phyloP scores from a whole-genome alignment of 805 yeast genomes.

The Yarrowia divulgata region DNA sequence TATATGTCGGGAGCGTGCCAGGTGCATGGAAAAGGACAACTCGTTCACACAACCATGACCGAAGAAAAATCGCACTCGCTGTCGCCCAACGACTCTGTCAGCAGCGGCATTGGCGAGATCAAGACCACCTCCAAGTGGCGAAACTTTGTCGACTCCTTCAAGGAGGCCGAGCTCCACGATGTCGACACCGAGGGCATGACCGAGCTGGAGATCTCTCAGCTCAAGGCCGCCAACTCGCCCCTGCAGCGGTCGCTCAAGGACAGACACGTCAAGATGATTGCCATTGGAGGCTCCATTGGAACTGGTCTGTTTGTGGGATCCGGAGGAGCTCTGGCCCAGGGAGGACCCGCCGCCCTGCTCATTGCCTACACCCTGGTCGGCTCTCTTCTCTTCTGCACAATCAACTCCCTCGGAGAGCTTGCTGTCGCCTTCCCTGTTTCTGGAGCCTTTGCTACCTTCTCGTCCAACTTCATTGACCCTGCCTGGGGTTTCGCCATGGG shows the following conservation, averaged over 20 bases:
- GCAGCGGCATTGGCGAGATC: slow-evolving; percentile 33
- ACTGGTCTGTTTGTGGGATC: slow-evolving; percentile 78
- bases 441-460: slow-evolving; percentile 67
- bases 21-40: background rate
- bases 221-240: slow-evolving; percentile 56
- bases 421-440: slow-evolving; percentile 70
- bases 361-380: slow-evolving; percentile 68
- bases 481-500: slow-evolving; percentile 76
- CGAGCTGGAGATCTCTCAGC: slow-evolving; percentile 56
- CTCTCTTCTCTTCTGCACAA: slow-evolving; percentile 67
- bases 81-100: slow-evolving; percentile 36
- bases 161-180: slow-evolving; percentile 53
- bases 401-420: slow-evolving; percentile 71
- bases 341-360: slow-evolving; percentile 68
- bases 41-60: slow-evolving; percentile 11
- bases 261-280: slow-evolving; percentile 75
- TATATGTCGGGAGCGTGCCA: slow-evolving; percentile 22
- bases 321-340: slow-evolving; percentile 61
- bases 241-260: slow-evolving; percentile 56
- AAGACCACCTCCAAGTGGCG: slow-evolving; percentile 42
- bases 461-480: slow-evolving; percentile 68
- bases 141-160: slow-evolving; percentile 53
- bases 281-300: slow-evolving; percentile 78
- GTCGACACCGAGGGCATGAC: slow-evolving; percentile 50
- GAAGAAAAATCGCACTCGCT: slow-evolving; percentile 28